Conservation (phyloP, 257 asterid species). For the Euphrasia confusa region DNA sequence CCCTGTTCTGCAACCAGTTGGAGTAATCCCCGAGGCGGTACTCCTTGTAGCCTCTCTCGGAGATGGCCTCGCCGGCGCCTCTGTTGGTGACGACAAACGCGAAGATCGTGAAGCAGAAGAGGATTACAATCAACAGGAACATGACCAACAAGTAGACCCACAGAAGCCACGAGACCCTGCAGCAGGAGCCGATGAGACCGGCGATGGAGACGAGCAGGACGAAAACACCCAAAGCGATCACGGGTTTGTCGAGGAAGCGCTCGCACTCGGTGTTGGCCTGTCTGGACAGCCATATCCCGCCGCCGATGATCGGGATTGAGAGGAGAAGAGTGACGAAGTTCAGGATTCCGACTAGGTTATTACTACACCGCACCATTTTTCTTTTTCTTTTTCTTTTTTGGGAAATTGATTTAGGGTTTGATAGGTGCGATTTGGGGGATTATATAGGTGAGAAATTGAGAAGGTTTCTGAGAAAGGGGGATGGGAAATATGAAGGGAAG, state of each 20-base stretch:
- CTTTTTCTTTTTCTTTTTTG: not conserved
- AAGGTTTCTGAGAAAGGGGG: no score
- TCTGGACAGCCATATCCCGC: constrained; percentile 75
- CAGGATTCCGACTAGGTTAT: constrained; percentile 64
- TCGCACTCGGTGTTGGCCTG: constrained; percentile 77
- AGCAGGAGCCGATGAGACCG: constrained; percentile 75
- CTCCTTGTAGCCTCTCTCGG: constrained; percentile 71
- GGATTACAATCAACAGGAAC: constrained; percentile 64
- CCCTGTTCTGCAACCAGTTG: constrained; percentile 84
- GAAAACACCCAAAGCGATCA: constrained; percentile 72
- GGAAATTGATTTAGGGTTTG: no score
- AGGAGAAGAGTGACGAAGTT: constrained; percentile 57
- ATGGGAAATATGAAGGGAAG: no score
- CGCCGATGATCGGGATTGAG: constrained; percentile 75
- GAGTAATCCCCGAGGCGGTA: constrained; percentile 79
- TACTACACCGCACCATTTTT: constrained; percentile 66
- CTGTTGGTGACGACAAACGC: constrained; percentile 87
- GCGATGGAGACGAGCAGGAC: constrained; percentile 68
- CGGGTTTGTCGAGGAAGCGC: constrained; percentile 68
- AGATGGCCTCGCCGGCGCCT: constrained; percentile 65
- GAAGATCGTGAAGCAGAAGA: constrained; percentile 77
- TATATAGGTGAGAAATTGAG: no score
- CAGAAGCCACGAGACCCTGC: constrained; percentile 70
- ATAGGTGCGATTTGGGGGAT: no score
- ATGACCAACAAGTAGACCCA: constrained; percentile 76